Evolutionary conservation across 805 yeast species (phyloP), one percentile per base, ranked within the genome.

Genomic region (Candida chilensis): DNA sequence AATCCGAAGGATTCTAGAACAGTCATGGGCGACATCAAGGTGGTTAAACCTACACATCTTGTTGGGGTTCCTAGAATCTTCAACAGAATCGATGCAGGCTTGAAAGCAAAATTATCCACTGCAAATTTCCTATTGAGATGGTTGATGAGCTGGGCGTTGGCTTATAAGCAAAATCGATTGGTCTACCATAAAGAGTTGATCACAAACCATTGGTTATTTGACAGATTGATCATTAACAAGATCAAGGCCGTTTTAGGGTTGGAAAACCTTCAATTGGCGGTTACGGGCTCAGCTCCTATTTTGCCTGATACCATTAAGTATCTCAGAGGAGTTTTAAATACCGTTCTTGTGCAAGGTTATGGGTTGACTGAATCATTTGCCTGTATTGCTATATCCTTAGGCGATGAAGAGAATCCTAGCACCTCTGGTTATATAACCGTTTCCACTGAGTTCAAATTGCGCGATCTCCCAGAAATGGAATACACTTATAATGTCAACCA

Each of bases 341-440:
- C 52, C 20, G 67, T 66, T 17, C 34, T 63, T 32, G 24, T 46
- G 4, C 67, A 62, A 40, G 69, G 68, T 16, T 63, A 63, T 39
- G 69, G 69, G 13, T 53, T 59, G 35, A 61, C 67, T 10, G 69
- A 63, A 45, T 50, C 61, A 18, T 60, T 60, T 47, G 67, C 64
- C 7, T 67, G 68, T 3, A 34, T 57, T 30, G 43, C 52, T 29
- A 30, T 45, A 4, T 43, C 62, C 3, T 39, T 36, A 20, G 43
- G 37, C 14, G 47, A 39, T 35, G 68, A 62, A 29, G 42, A 48
- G 10, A 40, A 42, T 10, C 29, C 36, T n/a, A 54, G 54, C 16
- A 42, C 52, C n/a, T 49, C 55, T 35, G 64, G 64, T 4, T 40
- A 64, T 4, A 47, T 58, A 10, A 42, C 52, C 7, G 41, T 57